These are phyloP conservation scores for Madurella mycetomatis DNA, from an alignment of 2,329 filamentous ascomycete species.

Conservation along the genomic window DNA sequence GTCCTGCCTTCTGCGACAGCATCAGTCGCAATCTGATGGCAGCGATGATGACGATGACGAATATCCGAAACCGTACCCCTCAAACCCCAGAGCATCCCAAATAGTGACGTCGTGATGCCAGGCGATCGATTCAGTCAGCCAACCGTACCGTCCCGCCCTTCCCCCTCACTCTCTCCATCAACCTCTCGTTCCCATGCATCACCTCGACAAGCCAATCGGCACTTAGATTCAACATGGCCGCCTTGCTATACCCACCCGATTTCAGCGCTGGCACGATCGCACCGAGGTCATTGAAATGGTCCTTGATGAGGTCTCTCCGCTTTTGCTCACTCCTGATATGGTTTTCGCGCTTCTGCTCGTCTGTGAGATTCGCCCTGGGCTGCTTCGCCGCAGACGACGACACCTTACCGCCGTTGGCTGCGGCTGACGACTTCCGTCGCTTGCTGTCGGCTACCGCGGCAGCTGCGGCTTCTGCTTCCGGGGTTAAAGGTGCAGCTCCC, in stretches of 20 bases:
- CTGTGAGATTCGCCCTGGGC: constrained; percentile 66
- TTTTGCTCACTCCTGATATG: constrained; percentile 88
- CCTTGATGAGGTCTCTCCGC: constrained; percentile 72
- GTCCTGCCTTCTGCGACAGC: too few species aligned
- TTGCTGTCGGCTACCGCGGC: background rate
- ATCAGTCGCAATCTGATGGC: too few species aligned
- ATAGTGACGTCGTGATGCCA: too few species aligned
- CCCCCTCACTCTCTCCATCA: constrained; percentile 34
- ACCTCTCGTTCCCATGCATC: constrained; percentile 60
- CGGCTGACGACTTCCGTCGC: background rate
- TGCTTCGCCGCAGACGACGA: constrained; percentile 35
- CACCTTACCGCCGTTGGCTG: too few species aligned
- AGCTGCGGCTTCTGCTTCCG: constrained; percentile 1
- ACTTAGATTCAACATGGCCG: constrained; percentile 68
- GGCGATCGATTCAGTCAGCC: too few species aligned
- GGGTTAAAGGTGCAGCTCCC: background rate
- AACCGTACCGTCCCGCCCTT: too few species aligned
- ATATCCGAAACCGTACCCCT: too few species aligned
- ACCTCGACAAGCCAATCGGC: constrained; percentile 75
- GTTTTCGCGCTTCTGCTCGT: constrained; percentile 79
- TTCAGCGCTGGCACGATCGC: constrained; percentile 70
- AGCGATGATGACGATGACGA: too few species aligned
- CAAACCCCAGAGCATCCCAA: too few species aligned
- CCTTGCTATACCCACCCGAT: constrained; percentile 77
- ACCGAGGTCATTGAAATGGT: constrained; percentile 77